Base-by-base conservation (phyloP, 2,329 filamentous ascomycete species). In the Fusarium transvaalense region DNA sequence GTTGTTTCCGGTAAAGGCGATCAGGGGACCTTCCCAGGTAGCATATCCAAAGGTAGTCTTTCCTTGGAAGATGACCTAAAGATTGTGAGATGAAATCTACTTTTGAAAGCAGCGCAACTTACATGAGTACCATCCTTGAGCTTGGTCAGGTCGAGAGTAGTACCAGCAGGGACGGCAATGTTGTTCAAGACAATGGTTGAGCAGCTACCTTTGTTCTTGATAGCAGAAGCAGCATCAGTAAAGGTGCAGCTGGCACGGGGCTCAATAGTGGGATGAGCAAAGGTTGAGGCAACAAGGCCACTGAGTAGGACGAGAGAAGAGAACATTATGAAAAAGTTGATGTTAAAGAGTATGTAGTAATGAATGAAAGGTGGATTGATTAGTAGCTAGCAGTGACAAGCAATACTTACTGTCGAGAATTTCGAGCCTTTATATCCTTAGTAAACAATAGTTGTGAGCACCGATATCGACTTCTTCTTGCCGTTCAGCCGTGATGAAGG, bases 31-130 rank as follows among this genome's bases (percentile, higher is more conserved):
- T 2, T 76, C 76, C 89, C 89, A 92, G 72, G 89, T 85, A 66
- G 86, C 81, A 79, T 90, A 91, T 21, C 82, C 89, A 73, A 89
- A 92, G 55, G 85, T 88, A n/a, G 89, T 92, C 15, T 82, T 86
- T 42, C 90, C 90, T 59, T 86, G 77, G 77, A 92, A 92, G 70
- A 85, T 86, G 65, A 91, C 72, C 55, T 57, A 6, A 5, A 6
- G 5, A 9, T 5, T 37, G 19, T 57, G 4, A 53, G 47, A 13
- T 12, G 7, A 27, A 2, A 2, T 14, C 4, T 9, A 7, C 8
- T 3, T 23, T 23, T 4, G 1, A 10, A 1, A 15, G 12, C 1
- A 12, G 8, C 4, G 8, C 3, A 9, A n/a, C 46, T 25, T 38
- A 54, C 56, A 77, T 82, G 15, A 56, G 86, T 88, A 65, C 83